These are phyloP conservation scores for Puya raimondii DNA, from an alignment of 176 grass and related monocot species.

Conservation along the genomic window DNA sequence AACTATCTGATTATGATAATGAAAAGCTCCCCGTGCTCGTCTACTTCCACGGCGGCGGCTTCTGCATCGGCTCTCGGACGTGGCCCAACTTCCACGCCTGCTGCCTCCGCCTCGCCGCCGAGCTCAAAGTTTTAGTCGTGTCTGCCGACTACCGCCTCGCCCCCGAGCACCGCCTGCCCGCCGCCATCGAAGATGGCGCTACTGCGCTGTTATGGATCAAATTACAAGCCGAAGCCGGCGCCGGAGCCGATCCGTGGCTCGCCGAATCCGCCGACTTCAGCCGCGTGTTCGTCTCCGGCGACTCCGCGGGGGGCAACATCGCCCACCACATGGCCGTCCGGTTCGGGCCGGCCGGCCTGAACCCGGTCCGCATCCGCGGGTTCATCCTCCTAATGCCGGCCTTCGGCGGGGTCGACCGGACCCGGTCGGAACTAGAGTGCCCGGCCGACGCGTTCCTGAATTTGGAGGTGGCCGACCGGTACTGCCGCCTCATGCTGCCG, in stretches of 20 bases:
- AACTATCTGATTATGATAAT: background rate
- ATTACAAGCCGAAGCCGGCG: background rate
- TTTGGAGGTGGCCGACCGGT: constrained; percentile 21
- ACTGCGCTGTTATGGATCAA: constrained; percentile 52
- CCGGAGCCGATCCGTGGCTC: constrained; percentile 24
- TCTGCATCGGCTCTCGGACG: constrained; percentile 34
- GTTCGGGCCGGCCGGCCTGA: background rate
- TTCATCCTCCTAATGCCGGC: constrained; percentile 26
- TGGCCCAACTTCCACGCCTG: constrained; percentile 18
- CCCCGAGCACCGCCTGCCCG: constrained; percentile 64
- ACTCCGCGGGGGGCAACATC: constrained; percentile 39
- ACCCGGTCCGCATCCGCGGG: constrained; percentile 9
- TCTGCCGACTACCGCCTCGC: constrained; percentile 73
- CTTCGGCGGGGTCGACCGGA: constrained; percentile 25
- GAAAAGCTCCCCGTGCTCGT: constrained; percentile 38
- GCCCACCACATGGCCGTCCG: constrained; percentile 31
- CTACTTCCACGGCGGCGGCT: constrained; percentile 53
- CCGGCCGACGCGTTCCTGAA: constrained; percentile 18
- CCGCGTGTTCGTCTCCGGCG: constrained; percentile 27
- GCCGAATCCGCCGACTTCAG: constrained; percentile 23
- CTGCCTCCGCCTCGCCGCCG: constrained; percentile 37
- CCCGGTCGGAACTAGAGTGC: constrained; percentile 23
- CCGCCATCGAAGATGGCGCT: constrained; percentile 53
- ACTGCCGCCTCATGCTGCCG: constrained; percentile 33
- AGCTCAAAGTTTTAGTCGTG: constrained; percentile 35